Evolutionary conservation across 139 green algal genomes (phyloP), one percentile per base, ranked within the genome.

Genomic region (Chlorella sp.): DNA sequence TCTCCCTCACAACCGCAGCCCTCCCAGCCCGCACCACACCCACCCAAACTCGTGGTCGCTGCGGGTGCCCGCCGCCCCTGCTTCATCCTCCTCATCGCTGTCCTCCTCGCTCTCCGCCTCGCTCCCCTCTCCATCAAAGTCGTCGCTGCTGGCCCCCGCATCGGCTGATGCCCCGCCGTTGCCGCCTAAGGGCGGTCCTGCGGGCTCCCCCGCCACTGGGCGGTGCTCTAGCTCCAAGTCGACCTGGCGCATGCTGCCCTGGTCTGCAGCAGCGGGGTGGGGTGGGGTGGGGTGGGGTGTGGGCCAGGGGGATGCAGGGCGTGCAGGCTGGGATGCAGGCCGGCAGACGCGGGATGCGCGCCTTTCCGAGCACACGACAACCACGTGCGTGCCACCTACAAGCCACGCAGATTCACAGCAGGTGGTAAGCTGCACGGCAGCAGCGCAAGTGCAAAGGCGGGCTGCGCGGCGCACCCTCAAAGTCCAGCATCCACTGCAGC

Each of bases 401-500:
- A n/a, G n/a, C n/a, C n/a, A n/a, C n/a, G n/a, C n/a, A n/a, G n/a
- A n/a, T n/a, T n/a, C 23, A 30, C 60, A 67, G 60, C 21, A 67
- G 60, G 21, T 67, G 23, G 2, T 17, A 23, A 23, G 13, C 6
- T 67, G 60, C 20, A 26, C 28, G 60, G 60, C 21, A 30, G 3
- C 26, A 16, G 60, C 21, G 60, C 20, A 30, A 30, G 6, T n/a
- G 62, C 28, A 38, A 28, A 28, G 63, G 26, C 28, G 38, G n/a
- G 63, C 63, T n/a, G 20, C n/a, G 68, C 44, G 34, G 18, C 68
- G 17, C 15, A 73, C 16, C 34, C 68, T 26, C 32, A 74, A 74
- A 74, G 68, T 74, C 34, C 16, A 74, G 68, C 68, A 74, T 36
- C 70, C 70, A 78, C 26, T 62, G 70, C 21, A 56, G 26, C 28